A percentile compares a stretch with the other conserved stretches of the same genome.
phyloP scores from a whole-genome alignment of 1,284 basidiomycete species.

The Ganoderma lucidum region DNA sequence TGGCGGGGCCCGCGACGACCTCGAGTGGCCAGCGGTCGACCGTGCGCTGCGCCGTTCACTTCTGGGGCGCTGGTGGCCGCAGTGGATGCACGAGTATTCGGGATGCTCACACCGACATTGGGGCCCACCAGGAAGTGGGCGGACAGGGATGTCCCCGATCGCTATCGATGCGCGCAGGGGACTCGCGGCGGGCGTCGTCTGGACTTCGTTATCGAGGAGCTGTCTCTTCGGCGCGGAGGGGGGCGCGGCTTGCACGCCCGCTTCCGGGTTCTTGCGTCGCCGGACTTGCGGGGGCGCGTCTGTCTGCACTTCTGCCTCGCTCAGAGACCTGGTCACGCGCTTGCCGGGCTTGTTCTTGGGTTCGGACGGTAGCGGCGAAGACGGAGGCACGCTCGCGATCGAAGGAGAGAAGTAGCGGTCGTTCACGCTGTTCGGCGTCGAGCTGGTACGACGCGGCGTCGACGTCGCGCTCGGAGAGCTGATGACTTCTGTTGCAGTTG shows the following conservation, averaged over 20 bases:
- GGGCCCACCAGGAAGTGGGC: not conserved
- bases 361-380: not conserved
- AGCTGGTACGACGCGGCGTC: not conserved
- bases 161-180: not conserved
- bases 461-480: not conserved
- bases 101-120: constrained; percentile 10
- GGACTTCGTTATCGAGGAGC: not conserved
- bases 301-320: constrained; percentile 24
- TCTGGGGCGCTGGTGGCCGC: not conserved
- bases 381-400: not conserved
- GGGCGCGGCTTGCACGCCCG: constrained; percentile 7
- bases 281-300: constrained; percentile 9
- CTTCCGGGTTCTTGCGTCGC: constrained; percentile 11
- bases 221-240: not conserved
- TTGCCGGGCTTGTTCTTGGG: constrained; percentile 6
- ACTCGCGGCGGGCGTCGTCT: constrained; percentile 13
- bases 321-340: constrained; percentile 5
- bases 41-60: not conserved
- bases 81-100: constrained; percentile 3
- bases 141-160: constrained; percentile 5
- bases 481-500: constrained; percentile 8
- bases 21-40: too few species aligned
- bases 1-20: not conserved
- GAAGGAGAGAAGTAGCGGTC: not conserved
- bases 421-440: not conserved